Conservation (phyloP, 345 rosid genomes). For the Abelmoschus esculentus region DNA sequence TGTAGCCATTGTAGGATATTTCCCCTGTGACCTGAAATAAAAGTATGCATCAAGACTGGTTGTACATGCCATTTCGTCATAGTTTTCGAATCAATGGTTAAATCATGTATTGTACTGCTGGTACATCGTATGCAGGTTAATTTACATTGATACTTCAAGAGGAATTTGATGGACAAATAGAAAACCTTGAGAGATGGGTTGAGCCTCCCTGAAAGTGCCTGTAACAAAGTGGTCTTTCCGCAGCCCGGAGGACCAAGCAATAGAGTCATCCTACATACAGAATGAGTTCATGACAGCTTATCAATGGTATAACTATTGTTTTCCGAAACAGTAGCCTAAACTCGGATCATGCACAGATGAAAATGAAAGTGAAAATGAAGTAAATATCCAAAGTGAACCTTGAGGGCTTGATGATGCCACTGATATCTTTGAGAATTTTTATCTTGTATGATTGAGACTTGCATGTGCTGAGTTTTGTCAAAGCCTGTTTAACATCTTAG, state of each 20-base stretch:
- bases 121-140: background rate
- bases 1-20: constrained; percentile 52
- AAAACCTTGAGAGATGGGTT: constrained; percentile 36
- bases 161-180: background rate
- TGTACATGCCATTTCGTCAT: background rate
- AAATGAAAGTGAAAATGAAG: background rate
- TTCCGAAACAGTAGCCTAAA: background rate
- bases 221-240: constrained; percentile 43
- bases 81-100: background rate
- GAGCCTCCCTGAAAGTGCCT: constrained; percentile 41
- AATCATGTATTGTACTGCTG: background rate
- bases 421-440: constrained; percentile 32
- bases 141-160: background rate
- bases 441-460: constrained; percentile 9
- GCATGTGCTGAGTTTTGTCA: constrained; percentile 10
- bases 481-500: constrained; percentile 15
- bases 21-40: constrained; percentile 38
- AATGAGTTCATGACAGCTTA: background rate
- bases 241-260: constrained; percentile 50
- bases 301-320: background rate
- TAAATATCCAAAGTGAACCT: constrained; percentile 21
- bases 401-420: constrained; percentile 45
- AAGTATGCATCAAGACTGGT: background rate
- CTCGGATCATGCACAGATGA: background rate
- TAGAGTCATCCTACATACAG: constrained; percentile 30